phyloP scores from a whole-genome alignment of 1,284 basidiomycete species.

The Microstroma glucosiphilum region DNA sequence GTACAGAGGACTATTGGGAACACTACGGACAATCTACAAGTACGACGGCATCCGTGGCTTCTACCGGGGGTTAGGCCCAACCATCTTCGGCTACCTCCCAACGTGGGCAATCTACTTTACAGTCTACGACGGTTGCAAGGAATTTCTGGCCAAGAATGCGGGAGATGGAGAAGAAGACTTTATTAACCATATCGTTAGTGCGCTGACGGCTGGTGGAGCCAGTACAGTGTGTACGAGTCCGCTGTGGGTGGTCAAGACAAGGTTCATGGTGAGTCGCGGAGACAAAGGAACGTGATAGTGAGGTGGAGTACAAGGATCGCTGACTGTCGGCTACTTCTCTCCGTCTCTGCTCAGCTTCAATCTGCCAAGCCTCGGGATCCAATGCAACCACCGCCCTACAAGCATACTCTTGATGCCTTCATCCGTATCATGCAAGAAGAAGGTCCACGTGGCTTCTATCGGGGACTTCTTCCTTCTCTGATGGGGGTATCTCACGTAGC shows the following conservation, averaged over 20 bases:
- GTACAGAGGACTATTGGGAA: slow-evolving; percentile 13
- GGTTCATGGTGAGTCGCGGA: slow-evolving; percentile 34
- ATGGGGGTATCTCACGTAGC: slow-evolving; percentile 47
- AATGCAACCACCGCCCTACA: slow-evolving; percentile 20
- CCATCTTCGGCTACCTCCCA: slow-evolving; percentile 47
- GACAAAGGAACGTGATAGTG: neutral
- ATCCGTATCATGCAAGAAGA: slow-evolving; percentile 37
- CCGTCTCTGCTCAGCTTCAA: slow-evolving; percentile 16
- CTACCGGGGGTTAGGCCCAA: slow-evolving; percentile 47
- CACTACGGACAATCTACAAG: slow-evolving; percentile 32
- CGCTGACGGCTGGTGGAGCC: slow-evolving; percentile 44
- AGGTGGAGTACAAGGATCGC: slow-evolving; percentile 17
- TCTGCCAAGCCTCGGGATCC: slow-evolving; percentile 8
- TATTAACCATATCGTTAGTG: slow-evolving; percentile 40
- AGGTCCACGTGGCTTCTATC: slow-evolving; percentile 44
- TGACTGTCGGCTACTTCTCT: slow-evolving; percentile 6
- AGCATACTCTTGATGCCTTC: slow-evolving; percentile 45
- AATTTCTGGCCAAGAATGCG: slow-evolving; percentile 11
- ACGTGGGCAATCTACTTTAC: slow-evolving; percentile 51
- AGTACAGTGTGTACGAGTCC: slow-evolving; percentile 45
- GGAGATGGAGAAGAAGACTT: slow-evolving; percentile 24
- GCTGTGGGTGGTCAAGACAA: slow-evolving; percentile 49
- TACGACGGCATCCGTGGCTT: slow-evolving; percentile 46
- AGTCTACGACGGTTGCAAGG: slow-evolving; percentile 43
- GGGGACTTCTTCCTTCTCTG: slow-evolving; percentile 39